Evolutionary conservation across 2,329 filamentous ascomycete species (phyloP), one percentile per base, ranked within the genome.

Genomic region (Botrytis tulipae): DNA sequence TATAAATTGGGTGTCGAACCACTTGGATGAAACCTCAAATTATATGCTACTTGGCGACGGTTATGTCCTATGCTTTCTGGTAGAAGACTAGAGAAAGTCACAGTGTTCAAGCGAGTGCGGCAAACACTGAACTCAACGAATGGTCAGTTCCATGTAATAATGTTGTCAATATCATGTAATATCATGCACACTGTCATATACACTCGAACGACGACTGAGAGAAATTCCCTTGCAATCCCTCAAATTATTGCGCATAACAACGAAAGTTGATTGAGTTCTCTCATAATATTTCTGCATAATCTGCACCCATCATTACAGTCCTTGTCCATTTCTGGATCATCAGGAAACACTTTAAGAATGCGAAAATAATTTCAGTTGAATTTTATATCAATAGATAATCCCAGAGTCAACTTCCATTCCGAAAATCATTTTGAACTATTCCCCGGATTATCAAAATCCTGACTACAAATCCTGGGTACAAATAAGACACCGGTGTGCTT

Each of bases 281-380:
- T 51, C 10, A 51, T 1, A 5, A 51, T 14, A 3, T 14, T 0
- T 4, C 22, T n/a, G 10, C 22, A n/a, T 3, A n/a, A 14, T 8
- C 25, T 6, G 1, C 1, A 4, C 14, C 22, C 1, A 14, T 6
- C 4, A 14, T n/a, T 14, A 8, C 48, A 51, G 22, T 10, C 9
- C 48, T 51, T 51, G 25, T n/a, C 4, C 48, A n/a, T 51, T n/a
- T 51, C 22, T n/a, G 4, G 4, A 14, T 51, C 48, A n/a, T 51
- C 48, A 51, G 10, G 4, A n/a, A 51, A n/a, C 1, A n/a, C 4
- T 51, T 51, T 6, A 2, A 9, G 9, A 25, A 14, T n/a, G 1
- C 10, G 9, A 10, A n/a, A 51, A 51, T 25, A 2, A 5, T 25
- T 51, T n/a, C 10, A 51, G 22, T 6, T 2, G 25, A 4, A 14